phyloP scores from a whole-genome alignment of 441 rosid species.

The Gossypium trilobum region DNA sequence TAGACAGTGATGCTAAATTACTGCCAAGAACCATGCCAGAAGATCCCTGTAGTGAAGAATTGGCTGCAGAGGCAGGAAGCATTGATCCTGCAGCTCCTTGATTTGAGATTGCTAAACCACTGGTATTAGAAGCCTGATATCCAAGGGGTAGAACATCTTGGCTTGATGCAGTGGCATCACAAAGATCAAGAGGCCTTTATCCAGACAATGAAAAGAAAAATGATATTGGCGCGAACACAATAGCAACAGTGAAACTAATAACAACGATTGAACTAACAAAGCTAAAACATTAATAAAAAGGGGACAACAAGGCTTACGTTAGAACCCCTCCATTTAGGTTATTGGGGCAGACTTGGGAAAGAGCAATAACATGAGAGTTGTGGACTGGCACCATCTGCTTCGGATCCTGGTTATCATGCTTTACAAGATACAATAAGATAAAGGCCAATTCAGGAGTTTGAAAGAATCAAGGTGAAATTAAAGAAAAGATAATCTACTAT shows the following conservation, averaged over 20 bases:
- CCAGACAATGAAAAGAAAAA: constrained; percentile 24
- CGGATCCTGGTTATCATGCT: constrained; percentile 70
- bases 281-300: constrained; percentile 8
- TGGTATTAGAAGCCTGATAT: constrained; percentile 54
- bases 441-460: constrained; percentile 23
- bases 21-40: constrained; percentile 50
- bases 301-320: constrained; percentile 53
- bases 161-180: constrained; percentile 60
- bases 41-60: constrained; percentile 55
- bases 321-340: constrained; percentile 61
- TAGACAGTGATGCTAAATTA: constrained; percentile 53
- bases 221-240: constrained; percentile 14
- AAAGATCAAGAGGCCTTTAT: constrained; percentile 94
- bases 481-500: constrained; percentile 11
- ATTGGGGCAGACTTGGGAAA: constrained; percentile 80
- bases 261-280: constrained; percentile 5
- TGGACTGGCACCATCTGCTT: constrained; percentile 61
- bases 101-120: constrained; percentile 48
- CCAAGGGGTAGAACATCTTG: constrained; percentile 54
- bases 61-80: constrained; percentile 56
- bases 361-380: constrained; percentile 77
- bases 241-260: background rate
- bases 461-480: constrained; percentile 14
- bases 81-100: constrained; percentile 53
- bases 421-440: constrained; percentile 28